A percentile compares a stretch with the other conserved stretches of the same genome.
These are phyloP conservation scores for Ichthyophthirius multifiliis DNA, from an alignment of 169 alveolate species.

Conservation along the genomic window DNA sequence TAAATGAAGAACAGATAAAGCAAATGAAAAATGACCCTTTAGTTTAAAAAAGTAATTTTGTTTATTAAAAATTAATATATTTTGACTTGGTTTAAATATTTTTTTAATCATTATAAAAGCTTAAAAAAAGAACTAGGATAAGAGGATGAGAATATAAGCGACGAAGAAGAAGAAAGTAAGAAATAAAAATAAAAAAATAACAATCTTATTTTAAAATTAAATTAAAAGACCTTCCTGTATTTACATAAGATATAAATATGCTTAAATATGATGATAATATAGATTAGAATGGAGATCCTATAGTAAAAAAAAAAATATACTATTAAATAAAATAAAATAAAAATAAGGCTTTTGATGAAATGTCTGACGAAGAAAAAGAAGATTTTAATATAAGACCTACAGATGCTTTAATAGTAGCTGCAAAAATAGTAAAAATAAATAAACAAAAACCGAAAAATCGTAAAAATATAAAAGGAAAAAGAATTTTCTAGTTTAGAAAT, in stretches of 20 bases:
- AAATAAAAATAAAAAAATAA: slow-evolving; percentile 26
- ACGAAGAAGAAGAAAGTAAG: slow-evolving; percentile 42
- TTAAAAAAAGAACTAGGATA: slow-evolving; percentile 29
- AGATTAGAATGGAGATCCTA: slow-evolving; percentile 33
- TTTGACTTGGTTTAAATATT: neutral
- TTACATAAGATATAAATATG: slow-evolving; percentile 32
- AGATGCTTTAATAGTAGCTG: slow-evolving; percentile 83
- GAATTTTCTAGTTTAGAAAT: slow-evolving; percentile 82
- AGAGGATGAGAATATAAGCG: slow-evolving; percentile 52
- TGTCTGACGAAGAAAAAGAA: slow-evolving; percentile 78
- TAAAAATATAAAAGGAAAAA: slow-evolving; percentile 40
- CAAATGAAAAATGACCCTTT: slow-evolving; percentile 41
- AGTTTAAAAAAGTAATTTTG: slow-evolving; percentile 16
- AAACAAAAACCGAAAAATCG: neutral
- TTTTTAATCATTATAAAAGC: slow-evolving; percentile 21
- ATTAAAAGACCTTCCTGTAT: slow-evolving; percentile 55
- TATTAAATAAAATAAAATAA: neutral
- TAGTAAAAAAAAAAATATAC: neutral
- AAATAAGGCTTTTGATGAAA: slow-evolving; percentile 48
- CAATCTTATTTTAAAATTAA: slow-evolving; percentile 33
- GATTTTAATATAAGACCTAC: slow-evolving; percentile 75
- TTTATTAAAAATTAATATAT: slow-evolving; percentile 31
- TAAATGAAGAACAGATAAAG: slow-evolving; percentile 47
- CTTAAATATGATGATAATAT: slow-evolving; percentile 20
- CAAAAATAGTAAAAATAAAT: slow-evolving; percentile 49